Evolutionary conservation across 2,329 filamentous ascomycete species (phyloP).

Genomic region (Fusarium nanum): DNA sequence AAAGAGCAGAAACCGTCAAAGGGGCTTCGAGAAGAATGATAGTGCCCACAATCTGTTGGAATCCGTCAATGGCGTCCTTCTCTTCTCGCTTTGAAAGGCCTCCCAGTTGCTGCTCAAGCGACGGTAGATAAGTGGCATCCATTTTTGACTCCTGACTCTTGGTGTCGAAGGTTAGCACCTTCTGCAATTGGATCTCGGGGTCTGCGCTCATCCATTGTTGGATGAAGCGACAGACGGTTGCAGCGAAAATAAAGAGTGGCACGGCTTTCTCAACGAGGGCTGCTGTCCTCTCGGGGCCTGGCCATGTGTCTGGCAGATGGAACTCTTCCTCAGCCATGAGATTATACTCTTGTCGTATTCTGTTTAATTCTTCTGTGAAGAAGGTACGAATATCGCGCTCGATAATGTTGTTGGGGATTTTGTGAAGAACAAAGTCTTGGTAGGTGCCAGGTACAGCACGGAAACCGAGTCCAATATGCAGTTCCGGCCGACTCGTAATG

Average conservation of each 20-base stretch:
- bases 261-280: conserved; percentile 45
- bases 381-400: conserved; percentile 36
- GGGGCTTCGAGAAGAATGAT: conserved; percentile 45
- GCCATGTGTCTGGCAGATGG: conserved; percentile 18
- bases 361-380: conserved; percentile 47
- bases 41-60: conserved; percentile 42
- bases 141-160: conserved; percentile 17
- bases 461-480: background rate
- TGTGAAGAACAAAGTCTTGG: background rate
- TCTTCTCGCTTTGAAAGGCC: background rate
- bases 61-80: conserved; percentile 30
- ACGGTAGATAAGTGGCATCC: conserved; percentile 33
- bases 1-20: conserved; percentile 26
- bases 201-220: conserved; percentile 23
- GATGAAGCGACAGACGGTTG: conserved; percentile 50
- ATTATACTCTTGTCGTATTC: conserved; percentile 47
- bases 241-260: conserved; percentile 53
- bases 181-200: conserved; percentile 38
- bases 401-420: background rate
- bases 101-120: conserved; percentile 20
- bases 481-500: background rate
- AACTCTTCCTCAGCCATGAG: background rate
- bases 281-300: background rate
- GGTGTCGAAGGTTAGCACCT: conserved; percentile 38
- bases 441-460: background rate